Base-by-base conservation (phyloP, 179 eudicot genomes). In the Nepenthes alata region DNA sequence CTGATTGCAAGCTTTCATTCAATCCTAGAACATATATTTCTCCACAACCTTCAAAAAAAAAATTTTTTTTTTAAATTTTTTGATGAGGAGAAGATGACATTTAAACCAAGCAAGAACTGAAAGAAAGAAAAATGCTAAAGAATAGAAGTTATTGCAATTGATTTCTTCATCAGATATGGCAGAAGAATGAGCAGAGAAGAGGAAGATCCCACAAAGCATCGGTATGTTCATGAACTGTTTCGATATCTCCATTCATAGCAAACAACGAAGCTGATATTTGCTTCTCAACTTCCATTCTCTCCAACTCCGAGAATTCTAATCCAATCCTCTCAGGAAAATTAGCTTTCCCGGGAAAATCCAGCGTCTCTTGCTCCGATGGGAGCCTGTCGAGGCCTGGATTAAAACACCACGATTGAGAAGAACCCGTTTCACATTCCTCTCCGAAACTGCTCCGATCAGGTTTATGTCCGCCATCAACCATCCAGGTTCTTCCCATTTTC, bases 181-280 rank as follows among this genome's bases (percentile, higher is more conserved):
- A 75, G 47, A 80, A 85, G 55, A 78, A 56, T 2, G 91, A 74
- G 70, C 78, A 79, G 45, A 85, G 62, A 53, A 84, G 83, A 57
- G 96, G 89, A 71, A 86, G 94, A 77, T 87, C 97, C 97, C 97
- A 89, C 25, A 89, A 63, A 34, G 82, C 60, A 59, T 90, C 89
- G 57, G 56, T 58, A 56, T 83, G 78, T 75, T 86, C 95, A 75
- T 80, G 71, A 34, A 76, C 61, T 58, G 75, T 72, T 48, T 90
- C 89, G 65, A 81, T 68, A 35, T 70, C 76, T 25, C 82, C 83
- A 70, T 85, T 85, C 41, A 70, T 71, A 0, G 78, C 70, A 8
- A 79, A 82, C 60, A 84, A 68, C 0, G 95, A 78, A 48, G 81
- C 72, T 14, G 88, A 78, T 54, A 84, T 79, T 66, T 80, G 86